A percentile compares a stretch with the other conserved stretches of the same genome.
phyloP scores from a whole-genome alignment of 2,329 filamentous ascomycete genomes.

The Colletotrichum orbiculare region DNA sequence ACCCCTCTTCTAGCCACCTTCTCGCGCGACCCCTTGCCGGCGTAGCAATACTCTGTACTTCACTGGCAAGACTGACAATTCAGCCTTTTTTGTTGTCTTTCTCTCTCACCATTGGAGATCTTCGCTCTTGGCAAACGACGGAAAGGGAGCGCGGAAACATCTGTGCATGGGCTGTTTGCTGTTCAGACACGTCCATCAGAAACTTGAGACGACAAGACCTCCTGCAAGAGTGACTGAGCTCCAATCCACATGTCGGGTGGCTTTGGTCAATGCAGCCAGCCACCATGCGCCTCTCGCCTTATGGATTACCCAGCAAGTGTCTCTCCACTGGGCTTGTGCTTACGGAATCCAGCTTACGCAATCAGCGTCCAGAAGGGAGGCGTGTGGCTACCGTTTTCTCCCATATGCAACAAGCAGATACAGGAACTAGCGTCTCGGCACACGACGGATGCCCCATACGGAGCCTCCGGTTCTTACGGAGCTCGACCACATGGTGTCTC shows the following conservation, averaged over 20 bases:
- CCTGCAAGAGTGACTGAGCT: not conserved
- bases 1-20: conserved; percentile 20
- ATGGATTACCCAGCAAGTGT: no score
- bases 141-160: conserved; percentile 3
- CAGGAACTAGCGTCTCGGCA: not conserved
- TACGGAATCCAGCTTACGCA: no score
- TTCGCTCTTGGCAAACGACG: not conserved
- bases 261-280: conserved; percentile 27
- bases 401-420: conserved; percentile 21
- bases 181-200: conserved; percentile 10
- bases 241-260: conserved; percentile 7
- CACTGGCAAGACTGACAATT: not conserved
- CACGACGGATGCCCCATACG: not conserved
- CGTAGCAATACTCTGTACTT: not conserved
- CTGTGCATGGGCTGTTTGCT: conserved; percentile 7
- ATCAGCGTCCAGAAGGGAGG: not conserved
- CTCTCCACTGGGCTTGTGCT: no score
- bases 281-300: not conserved
- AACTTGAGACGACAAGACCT: conserved; percentile 20
- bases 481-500: conserved; percentile 10
- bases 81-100: not conserved
- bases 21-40: not conserved
- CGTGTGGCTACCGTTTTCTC: conserved; percentile 6
- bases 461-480: conserved; percentile 25
- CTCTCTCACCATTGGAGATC: not conserved